Percentiles rank a stretch among this genome's conserved stretches.
phyloP scores from a whole-genome alignment of 306 rosid genomes.

The Ammopiptanthus mongolicus region DNA sequence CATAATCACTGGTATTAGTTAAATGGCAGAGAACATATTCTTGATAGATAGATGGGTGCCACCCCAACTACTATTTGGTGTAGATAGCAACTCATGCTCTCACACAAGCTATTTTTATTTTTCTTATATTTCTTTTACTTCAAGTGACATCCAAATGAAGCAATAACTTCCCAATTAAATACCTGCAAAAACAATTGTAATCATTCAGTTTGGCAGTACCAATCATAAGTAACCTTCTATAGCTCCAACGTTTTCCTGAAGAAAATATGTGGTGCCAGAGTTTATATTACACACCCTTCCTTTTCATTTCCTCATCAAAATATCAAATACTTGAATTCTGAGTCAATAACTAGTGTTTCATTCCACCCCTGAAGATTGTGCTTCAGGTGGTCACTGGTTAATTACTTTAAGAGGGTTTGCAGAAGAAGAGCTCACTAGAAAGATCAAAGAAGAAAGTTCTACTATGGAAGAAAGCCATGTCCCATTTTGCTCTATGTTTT shows the following conservation, averaged over 20 bases:
- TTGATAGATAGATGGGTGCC: constrained; percentile 60
- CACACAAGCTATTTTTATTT: neutral
- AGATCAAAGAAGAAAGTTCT: constrained; percentile 75
- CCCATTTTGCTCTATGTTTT: constrained; percentile 79
- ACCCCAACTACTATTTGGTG: constrained; percentile 79
- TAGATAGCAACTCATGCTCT: constrained; percentile 43
- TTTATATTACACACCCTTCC: constrained; percentile 26
- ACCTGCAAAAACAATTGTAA: constrained; percentile 15
- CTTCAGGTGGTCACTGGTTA: constrained; percentile 5
- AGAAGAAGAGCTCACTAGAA: constrained; percentile 66
- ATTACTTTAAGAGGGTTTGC: neutral
- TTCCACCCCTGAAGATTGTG: constrained; percentile 14
- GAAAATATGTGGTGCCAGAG: constrained; percentile 8
- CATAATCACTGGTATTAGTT: constrained; percentile 15
- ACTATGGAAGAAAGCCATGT: constrained; percentile 76
- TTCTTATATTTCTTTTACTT: constrained; percentile 59
- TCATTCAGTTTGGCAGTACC: constrained; percentile 45
- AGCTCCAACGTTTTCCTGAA: constrained; percentile 20
- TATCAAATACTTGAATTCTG: neutral
- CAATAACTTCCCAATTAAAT: constrained; percentile 35
- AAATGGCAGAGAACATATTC: neutral
- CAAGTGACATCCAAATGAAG: constrained; percentile 62
- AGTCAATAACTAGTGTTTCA: constrained; percentile 6
- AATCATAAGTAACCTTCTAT: constrained; percentile 17
- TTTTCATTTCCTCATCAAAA: neutral